Base-by-base conservation (phyloP, 495 filamentous ascomycete genomes). In the Daldinia decipiens region DNA sequence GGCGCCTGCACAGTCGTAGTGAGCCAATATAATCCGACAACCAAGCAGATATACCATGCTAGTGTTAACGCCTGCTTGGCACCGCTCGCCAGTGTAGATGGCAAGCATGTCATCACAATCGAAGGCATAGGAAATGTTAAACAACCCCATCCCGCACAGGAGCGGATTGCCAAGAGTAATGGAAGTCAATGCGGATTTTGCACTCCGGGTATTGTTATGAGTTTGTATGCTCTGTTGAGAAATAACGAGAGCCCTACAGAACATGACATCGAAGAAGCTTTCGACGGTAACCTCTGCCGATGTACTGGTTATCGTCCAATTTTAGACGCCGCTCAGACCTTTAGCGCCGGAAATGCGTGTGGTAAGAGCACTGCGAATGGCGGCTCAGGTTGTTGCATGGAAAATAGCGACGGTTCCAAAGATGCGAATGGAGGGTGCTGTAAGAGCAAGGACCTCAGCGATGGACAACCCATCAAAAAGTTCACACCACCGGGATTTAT, bases 141-240 rank as follows among this genome's bases (percentile, higher is more conserved):
- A 79, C 87, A 86, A 39, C 95, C 95, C 11, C 95, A 99, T 82
- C 92, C 95, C 3, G 83, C 91, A 1, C 95, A 99, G 79, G 94
- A 99, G 80, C 88, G 95, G 50, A 91, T 99, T 65, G 94, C 94
- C 21, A 90, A 90, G 78, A 79, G 84, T 45, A 86, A 91, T 74
- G 89, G 89, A 34, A 88, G 86, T 39, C 89, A 91, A 78, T 91
- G 88, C 73, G 88, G 86, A 7, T 99, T 99, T 76, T 99, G 95
- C 76, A 98, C 95, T 5, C 95, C 95, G 4, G 95, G 95, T 8
- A 99, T 99, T 78, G 94, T 98, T 58, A 98, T 99, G 95, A 93
- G 91, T 74, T 79, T 95, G 29, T 95, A 95, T 77, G 92, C 94
- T 15, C 85, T 97, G 58, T 82, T 96, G 53, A 85, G 91, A 65